Percentiles rank a stretch among this genome's conserved stretches.
phyloP scores from a whole-genome alignment of 148 eudicot species.

The Selenicereus undatus region DNA sequence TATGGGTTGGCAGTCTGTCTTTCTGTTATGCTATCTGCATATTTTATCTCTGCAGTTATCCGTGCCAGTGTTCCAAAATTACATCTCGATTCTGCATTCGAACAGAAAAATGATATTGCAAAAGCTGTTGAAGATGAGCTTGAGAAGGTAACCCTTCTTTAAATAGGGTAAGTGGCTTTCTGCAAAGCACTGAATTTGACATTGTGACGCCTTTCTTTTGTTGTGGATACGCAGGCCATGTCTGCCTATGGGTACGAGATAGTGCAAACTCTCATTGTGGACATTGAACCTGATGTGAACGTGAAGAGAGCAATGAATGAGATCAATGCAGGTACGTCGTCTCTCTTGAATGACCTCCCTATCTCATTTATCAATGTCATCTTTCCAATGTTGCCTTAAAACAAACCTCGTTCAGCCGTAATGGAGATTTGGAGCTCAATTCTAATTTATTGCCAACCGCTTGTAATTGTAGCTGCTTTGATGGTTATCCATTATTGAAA shows the following conservation, averaged over 20 bases:
- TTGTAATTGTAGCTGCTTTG: not conserved
- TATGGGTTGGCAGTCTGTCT: not conserved
- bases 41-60: slow-evolving; percentile 40
- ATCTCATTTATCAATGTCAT: not conserved
- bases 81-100: slow-evolving; percentile 54
- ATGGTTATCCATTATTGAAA: not conserved
- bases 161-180: not conserved
- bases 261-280: slow-evolving; percentile 80
- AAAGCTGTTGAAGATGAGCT: slow-evolving; percentile 70
- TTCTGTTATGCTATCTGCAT: not conserved
- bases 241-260: slow-evolving; percentile 71
- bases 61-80: slow-evolving; percentile 65
- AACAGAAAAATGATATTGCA: slow-evolving; percentile 82
- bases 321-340: slow-evolving; percentile 61
- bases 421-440: not conserved
- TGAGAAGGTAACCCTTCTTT: slow-evolving; percentile 43
- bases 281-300: slow-evolving; percentile 70
- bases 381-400: not conserved
- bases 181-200: not conserved
- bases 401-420: no score
- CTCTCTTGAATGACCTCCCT: not conserved
- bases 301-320: slow-evolving; percentile 84
- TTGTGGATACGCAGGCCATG: slow-evolving; percentile 53
- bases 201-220: not conserved
- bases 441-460: not conserved